Conservation (phyloP, 495 filamentous ascomycete species). For the Hyaloscypha variabilis region DNA sequence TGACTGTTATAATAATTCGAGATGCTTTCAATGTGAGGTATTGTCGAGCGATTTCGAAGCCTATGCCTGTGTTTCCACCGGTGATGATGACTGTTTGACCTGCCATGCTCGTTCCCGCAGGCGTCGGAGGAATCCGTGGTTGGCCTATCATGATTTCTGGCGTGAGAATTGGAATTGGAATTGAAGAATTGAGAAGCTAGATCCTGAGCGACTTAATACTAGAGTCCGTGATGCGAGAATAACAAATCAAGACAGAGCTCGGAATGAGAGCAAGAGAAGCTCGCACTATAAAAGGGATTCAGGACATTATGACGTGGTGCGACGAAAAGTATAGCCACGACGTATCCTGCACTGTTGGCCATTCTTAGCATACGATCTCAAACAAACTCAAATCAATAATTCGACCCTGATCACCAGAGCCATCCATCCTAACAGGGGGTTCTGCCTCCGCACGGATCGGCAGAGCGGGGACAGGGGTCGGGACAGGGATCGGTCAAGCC, state of each 20-base stretch:
- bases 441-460: not conserved
- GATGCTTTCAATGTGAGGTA: conserved; percentile 21
- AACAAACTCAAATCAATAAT: too few species aligned
- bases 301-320: too few species aligned
- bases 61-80: conserved; percentile 49
- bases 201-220: too few species aligned
- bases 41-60: conserved; percentile 32
- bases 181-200: too few species aligned
- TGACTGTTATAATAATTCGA: conserved; percentile 34
- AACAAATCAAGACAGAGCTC: too few species aligned
- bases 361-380: too few species aligned
- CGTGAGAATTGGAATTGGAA: not conserved
- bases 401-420: too few species aligned
- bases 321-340: too few species aligned
- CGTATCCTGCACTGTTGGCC: too few species aligned
- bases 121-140: not conserved
- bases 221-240: too few species aligned
- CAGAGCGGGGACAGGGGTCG: not conserved
- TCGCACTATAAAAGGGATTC: not conserved
- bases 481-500: not conserved
- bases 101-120: not conserved
- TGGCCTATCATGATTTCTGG: not conserved
- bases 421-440: too few species aligned
- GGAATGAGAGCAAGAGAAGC: not conserved
- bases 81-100: conserved; percentile 37